Evolutionary conservation across 2,329 filamentous ascomycete species (phyloP), one percentile per base, ranked within the genome.

Genomic region (Aspergillus fumigatiaffinis): DNA sequence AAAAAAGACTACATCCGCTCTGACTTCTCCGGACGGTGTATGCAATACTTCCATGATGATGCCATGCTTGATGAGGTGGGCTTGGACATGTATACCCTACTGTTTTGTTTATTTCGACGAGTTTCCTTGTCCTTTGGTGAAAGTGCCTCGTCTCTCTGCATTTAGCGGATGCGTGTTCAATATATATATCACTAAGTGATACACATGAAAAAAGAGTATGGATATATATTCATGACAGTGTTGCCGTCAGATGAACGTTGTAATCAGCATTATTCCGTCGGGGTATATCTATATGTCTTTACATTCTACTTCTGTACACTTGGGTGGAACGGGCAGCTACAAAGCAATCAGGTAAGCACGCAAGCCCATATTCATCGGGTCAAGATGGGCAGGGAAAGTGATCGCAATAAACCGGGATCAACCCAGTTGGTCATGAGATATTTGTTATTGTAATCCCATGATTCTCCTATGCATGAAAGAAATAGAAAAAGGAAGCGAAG

Each of bases 401-500:
- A 38, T n/a, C 14, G 32, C 14, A 38, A 17, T 7, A 38, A 38
- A 38, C 14, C 6, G 14, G 14, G 32, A 17, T 17, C 32, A 38
- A 38, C 32, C 14, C 32, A 17, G 32, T 38, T 17, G 6, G 32
- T 5, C 42, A 46, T 46, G 42, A 46, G 42, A 2, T 46, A 10
- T 23, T 7, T 10, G 42, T 46, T 46, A 50, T 51, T 9, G 23
- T 35, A 50, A 35, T n/a, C 49, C 32, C 49, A 32, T 9, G 14
- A 12, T 17, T 46, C 38, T 53, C 41, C 25, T 44, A 54, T 51
- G 54, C 29, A 50, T 29, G 46, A 6, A 56, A 56, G 46, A 20
- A 53, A 26, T 14, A 10, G 21, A 42, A 50, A 20, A 52, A 9
- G 50, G n/a, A 50, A n/a, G 47, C 10, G 55, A 55, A 41, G 47